These are phyloP conservation scores for Glomus cerebriforme DNA, from an alignment of 192 early-diverging fungal genomes.

Conservation along the genomic window DNA sequence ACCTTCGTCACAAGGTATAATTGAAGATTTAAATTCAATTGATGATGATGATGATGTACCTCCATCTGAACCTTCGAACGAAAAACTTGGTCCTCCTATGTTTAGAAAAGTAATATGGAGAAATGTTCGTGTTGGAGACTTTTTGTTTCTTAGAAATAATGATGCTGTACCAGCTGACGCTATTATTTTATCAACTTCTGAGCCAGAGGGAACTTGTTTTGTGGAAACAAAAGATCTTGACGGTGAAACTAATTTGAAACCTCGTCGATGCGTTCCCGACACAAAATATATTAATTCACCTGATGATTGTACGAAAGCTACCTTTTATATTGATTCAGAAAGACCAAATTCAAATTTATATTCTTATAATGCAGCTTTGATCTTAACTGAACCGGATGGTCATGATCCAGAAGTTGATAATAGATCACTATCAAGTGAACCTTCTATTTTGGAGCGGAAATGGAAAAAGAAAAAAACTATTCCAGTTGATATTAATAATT, in stretches of 20 bases:
- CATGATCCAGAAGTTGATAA: neutral
- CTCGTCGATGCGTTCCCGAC: constrained; percentile 67
- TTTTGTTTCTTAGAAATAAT: constrained; percentile 79
- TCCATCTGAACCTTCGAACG: neutral
- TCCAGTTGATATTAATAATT: constrained; percentile 78
- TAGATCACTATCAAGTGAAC: neutral
- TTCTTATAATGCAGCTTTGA: constrained; percentile 71
- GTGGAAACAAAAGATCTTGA: constrained; percentile 96
- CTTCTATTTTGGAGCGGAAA: neutral
- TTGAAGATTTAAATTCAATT: neutral
- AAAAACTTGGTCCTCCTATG: constrained; percentile 35
- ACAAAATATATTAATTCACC: constrained; percentile 68
- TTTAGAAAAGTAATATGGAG: constrained; percentile 64
- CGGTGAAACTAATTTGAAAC: constrained; percentile 97
- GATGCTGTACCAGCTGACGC: constrained; percentile 86
- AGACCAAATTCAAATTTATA: constrained; percentile 78
- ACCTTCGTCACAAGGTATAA: too few species aligned
- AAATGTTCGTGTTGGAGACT: constrained; percentile 82
- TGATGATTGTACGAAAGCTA: constrained; percentile 70
- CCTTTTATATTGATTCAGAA: constrained; percentile 72
- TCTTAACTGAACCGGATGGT: constrained; percentile 37
- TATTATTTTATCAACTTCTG: constrained; percentile 77
- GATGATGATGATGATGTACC: neutral
- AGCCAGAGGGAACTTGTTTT: constrained; percentile 76
- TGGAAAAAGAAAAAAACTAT: constrained; percentile 41